Evolutionary conservation across 805 yeast species (phyloP), one percentile per base, ranked within the genome.

Genomic region (Clavispora vitiphila): DNA sequence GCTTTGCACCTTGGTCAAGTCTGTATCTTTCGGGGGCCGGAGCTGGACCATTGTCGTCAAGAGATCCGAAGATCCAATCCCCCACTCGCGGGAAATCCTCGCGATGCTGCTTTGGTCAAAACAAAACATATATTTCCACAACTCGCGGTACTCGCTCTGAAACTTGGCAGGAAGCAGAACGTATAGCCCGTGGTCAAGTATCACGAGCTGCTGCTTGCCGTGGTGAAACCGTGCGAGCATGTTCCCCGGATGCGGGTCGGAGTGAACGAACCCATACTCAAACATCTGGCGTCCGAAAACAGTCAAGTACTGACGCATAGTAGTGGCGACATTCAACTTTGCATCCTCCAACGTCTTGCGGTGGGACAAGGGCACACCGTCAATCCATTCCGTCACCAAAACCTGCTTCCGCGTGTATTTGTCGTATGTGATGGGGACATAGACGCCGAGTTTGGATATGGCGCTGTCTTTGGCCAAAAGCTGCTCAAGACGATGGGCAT

Each of bases 191-290:
- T 84, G 91, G 56, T 85, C 95, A 35, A 85, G 60, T 37, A 85
- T 65, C 22, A 86, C 88, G 27, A 83, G 62, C 53, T 83, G 78
- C 51, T 76, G 83, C 27, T 58, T 56, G 2, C 65, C 64, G 2
- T 38, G 30, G 11, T 63, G 57, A 22, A 57, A 52, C 29, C 89
- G 63, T 4, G 80, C 77, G 41, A 86, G 56, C 49, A 86, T 60
- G 56, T 85, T 86, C 5, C 95, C 95, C 1, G 93, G 93, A 53
- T 85, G 95, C 10, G 91, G 86, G 55, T 83, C 90, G 40, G 86
- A 76, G 56, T 83, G 89, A 14, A 83, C 78, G 24, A 76, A 65
- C 5, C 87, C 88, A 75, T 83, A 83, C 23, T 68, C 61, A 57
- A 81, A 83, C 14, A 81, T 76, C 61, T 79, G 86, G 46, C 72